Evolutionary conservation across 2,329 filamentous ascomycete genomes (phyloP), one percentile per base, ranked within the genome.

Genomic region (Exserohilum turcica): DNA sequence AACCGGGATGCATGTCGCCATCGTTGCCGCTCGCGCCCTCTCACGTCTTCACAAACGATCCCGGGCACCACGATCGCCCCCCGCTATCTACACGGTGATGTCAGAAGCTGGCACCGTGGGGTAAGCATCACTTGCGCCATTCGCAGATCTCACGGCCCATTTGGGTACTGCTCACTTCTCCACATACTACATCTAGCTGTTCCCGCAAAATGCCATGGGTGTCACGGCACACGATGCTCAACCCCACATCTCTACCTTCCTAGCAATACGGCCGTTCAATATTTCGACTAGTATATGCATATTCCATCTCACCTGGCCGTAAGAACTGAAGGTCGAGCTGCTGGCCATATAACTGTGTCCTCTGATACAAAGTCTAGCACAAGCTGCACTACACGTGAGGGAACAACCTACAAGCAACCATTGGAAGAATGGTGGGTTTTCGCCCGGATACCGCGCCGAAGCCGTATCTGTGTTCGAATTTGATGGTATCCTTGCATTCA

Each of bases 161-260:
- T 24, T 36, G 21, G 15, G 38, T 15, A 19, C 13, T 18, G 13
- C 24, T 35, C 15, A 33, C 13, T 6, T 48, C 35, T 31, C 28
- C 16, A 27, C 31, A 15, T 39, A n/a, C 13, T n/a, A 21, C 13
- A 13, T 35, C 37, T 63, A 69, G 12, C 52, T 60, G 15, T 61
- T 65, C 32, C 64, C 59, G 48, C 67, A 71, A 6, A 71, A 52
- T 5, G 43, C 48, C 31, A 70, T 53, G 2, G 66, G 61, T 13
- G 61, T 66, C 33, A 70, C 50, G 29, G 63, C 44, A 52, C 66
- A 71, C 60, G n/a, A 40, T 1, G 24, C 18, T 29, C 27, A 36
- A 28, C 39, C 40, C 47, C 37, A 62, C 40, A 42, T 63, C 49
- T 39, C 76, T 38, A 58, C 56, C 19, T 54, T 58, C 4, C 44